These are phyloP conservation scores for Biscogniauxia mediterranea DNA, from an alignment of 2,329 filamentous ascomycete genomes.

Conservation along the genomic window DNA sequence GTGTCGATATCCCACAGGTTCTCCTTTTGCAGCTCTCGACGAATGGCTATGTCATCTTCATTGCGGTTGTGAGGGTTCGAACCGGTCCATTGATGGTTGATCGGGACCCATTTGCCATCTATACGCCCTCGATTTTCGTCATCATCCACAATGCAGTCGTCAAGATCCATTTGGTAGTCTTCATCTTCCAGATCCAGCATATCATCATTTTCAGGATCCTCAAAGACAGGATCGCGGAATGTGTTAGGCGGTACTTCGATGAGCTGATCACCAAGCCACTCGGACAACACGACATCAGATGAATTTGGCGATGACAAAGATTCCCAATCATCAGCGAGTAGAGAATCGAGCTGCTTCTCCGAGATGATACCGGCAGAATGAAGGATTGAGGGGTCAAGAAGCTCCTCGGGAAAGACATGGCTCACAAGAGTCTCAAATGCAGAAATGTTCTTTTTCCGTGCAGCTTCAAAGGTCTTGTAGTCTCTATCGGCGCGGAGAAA, in stretches of 20 bases:
- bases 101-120: constrained; percentile 41
- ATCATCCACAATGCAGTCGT: constrained; percentile 35
- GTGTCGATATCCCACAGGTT: constrained; percentile 62
- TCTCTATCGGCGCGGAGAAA: constrained; percentile 19
- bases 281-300: constrained; percentile 39
- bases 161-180: constrained; percentile 44
- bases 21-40: constrained; percentile 35
- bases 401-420: constrained; percentile 37
- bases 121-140: constrained; percentile 40
- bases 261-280: constrained; percentile 58
- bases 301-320: constrained; percentile 16
- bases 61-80: constrained; percentile 24
- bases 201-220: constrained; percentile 39
- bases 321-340: constrained; percentile 47
- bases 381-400: constrained; percentile 56
- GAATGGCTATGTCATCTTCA: constrained; percentile 31
- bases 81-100: constrained; percentile 43
- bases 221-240: constrained; percentile 27
- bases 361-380: constrained; percentile 57
- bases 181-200: constrained; percentile 58
- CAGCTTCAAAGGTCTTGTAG: constrained; percentile 27
- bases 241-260: constrained; percentile 26
- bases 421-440: constrained; percentile 42
- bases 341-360: constrained; percentile 59
- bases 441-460: constrained; percentile 27